Evolutionary conservation across 495 filamentous ascomycete species (phyloP), one percentile per base, ranked within the genome.

Genomic region (Penicillium desertorum): DNA sequence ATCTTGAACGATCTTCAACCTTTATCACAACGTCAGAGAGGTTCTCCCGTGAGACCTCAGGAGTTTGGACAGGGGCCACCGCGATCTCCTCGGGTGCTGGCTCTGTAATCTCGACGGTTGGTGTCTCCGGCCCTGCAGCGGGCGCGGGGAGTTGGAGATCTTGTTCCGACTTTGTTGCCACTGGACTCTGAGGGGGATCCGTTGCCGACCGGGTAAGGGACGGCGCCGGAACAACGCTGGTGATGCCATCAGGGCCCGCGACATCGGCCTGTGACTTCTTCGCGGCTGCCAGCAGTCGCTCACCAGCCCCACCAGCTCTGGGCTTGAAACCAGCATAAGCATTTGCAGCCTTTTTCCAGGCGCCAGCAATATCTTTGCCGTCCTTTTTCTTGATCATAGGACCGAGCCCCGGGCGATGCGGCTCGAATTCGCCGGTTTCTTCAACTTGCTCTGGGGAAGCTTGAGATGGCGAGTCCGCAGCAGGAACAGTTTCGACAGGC

Each of bases 361-460:
- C 78, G 34, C 85, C 86, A 25, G 88, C 89, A 62, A 94, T 79
- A 43, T 94, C 88, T 30, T 77, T 81, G 46, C 71, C 80, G 0
- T 85, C 86, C 62, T 83, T 83, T 55, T 91, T 87, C 71, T 92
- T 94, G 54, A 96, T 86, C 91, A 96, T 96, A 37, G 91, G 90
- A 0, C 90, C 91, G 20, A 96, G 82, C 2, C 91, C 92, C 29
- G 92, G 92, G 19, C 89, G 83, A 61, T 84, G 79, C 25, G 66
- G 70, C 42, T 81, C 81, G 11, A 30, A 36, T 36, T 45, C 17
- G 7, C 36, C 11, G 14, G 71, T 80, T 25, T 88, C 85, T 25
- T 73, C 76, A 25, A 74, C 72, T 5, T 74, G 51, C 42, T 54
- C 51, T 2, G 34, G 11, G 5, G 50, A 29, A 41, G 25, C 4